These are phyloP conservation scores for Anthracocystis setariae DNA, from an alignment of 1,284 basidiomycete species.

Conservation along the genomic window DNA sequence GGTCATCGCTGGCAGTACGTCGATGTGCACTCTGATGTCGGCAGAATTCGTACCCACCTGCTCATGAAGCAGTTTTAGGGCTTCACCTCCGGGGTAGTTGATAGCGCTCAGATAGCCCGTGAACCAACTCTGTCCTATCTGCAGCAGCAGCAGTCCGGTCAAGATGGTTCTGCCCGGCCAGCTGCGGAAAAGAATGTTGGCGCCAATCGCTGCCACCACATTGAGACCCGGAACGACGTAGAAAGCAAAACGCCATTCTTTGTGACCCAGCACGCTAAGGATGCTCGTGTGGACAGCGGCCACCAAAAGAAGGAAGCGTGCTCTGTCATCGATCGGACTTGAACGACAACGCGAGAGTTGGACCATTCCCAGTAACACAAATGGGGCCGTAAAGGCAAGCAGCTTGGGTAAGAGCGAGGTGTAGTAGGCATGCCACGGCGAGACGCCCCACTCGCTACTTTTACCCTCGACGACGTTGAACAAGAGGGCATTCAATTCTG, in stretches of 20 bases:
- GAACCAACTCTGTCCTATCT: constrained; percentile 37
- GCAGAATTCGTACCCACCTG: constrained; percentile 5
- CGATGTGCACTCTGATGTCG: constrained; percentile 72
- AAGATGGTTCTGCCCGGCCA: constrained; percentile 7
- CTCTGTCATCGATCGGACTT: constrained; percentile 7
- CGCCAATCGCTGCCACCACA: constrained; percentile 78
- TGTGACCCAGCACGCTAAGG: constrained; percentile 77
- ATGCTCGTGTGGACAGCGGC: constrained; percentile 74
- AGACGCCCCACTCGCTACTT: constrained; percentile 88
- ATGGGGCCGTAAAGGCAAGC: constrained; percentile 74
- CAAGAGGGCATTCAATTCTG: constrained; percentile 81
- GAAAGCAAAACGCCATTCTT: constrained; percentile 93
- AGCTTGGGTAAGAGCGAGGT: constrained; percentile 80
- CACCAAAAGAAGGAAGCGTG: constrained; percentile 21
- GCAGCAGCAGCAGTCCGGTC: constrained; percentile 13
- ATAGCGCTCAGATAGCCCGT: constrained; percentile 74
- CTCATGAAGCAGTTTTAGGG: constrained; percentile 76
- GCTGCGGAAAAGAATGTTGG: constrained; percentile 70
- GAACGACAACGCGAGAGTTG: constrained; percentile 23
- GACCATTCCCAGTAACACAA: constrained; percentile 73
- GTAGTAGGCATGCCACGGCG: constrained; percentile 79
- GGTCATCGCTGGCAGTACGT: constrained; percentile 85
- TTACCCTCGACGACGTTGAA: constrained; percentile 91
- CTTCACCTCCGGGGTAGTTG: constrained; percentile 92
- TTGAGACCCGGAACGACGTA: constrained; percentile 87